Evolutionary conservation across 208 protist genomes (phyloP).

Genomic region (Leishmania mexicana): DNA sequence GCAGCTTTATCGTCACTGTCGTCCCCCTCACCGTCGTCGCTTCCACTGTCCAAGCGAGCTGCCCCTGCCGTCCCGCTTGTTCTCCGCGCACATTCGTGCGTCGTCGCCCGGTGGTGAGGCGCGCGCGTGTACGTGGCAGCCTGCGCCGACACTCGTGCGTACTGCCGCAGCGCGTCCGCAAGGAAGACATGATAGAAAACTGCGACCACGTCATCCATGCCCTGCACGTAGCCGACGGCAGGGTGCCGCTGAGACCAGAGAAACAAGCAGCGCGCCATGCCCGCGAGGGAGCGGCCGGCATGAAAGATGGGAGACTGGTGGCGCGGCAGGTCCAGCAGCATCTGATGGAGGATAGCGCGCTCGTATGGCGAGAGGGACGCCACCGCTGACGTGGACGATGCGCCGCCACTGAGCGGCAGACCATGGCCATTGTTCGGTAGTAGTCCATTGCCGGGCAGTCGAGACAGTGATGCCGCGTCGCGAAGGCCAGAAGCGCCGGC

Average conservation of each 20-base stretch:
- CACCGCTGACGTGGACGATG: not conserved
- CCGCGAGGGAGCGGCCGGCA: constrained; percentile 33
- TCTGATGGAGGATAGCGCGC: constrained; percentile 60
- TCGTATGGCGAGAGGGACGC: constrained; percentile 52
- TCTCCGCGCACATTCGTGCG: not conserved
- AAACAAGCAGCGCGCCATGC: constrained; percentile 91
- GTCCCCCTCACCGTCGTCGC: not conserved
- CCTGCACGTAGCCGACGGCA: constrained; percentile 95
- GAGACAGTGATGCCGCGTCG: not conserved
- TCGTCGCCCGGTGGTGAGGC: not conserved
- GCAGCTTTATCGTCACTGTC: not conserved
- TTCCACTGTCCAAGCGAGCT: not conserved
- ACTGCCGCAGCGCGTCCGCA: constrained; percentile 52
- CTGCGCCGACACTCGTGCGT: constrained; percentile 4
- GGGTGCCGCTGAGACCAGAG: constrained; percentile 94
- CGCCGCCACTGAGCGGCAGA: constrained; percentile 2
- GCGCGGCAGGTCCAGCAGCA: constrained; percentile 78
- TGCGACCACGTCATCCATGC: constrained; percentile 95
- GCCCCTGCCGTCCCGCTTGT: not conserved
- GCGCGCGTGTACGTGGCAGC: not conserved
- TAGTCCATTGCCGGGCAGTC: not conserved
- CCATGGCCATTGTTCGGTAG: not conserved
- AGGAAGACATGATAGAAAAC: constrained; percentile 94
- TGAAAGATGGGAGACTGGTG: constrained; percentile 73
- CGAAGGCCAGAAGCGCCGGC: not conserved